These are phyloP conservation scores for Phytophthora cactorum DNA, from an alignment of 352 stramenopile genomes.

Conservation along the genomic window DNA sequence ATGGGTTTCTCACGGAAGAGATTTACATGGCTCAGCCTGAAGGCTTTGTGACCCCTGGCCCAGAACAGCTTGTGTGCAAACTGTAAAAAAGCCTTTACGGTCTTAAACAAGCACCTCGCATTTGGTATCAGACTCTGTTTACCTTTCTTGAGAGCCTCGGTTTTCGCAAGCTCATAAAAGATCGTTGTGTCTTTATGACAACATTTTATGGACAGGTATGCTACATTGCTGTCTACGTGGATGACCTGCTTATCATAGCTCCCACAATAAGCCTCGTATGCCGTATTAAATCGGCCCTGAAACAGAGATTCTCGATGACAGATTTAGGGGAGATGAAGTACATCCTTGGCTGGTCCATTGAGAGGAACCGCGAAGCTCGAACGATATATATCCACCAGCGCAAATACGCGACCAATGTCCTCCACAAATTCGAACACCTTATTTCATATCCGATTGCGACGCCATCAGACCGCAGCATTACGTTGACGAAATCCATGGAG, in stretches of 20 bases:
- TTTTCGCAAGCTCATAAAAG: background rate
- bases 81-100: background rate
- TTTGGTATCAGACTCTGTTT: background rate
- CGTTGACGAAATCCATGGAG: background rate
- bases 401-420: background rate
- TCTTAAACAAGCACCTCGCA: background rate
- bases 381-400: no score
- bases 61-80: background rate
- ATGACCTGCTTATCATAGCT: constrained; percentile 4
- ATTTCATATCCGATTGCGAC: background rate
- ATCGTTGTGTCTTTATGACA: background rate
- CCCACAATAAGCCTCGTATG: background rate
- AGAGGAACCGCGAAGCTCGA: background rate
- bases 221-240: constrained; percentile 4
- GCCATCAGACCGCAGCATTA: background rate
- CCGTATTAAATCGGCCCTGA: constrained; percentile 9
- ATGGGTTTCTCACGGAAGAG: background rate
- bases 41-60: background rate
- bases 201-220: background rate
- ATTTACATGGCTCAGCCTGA: background rate
- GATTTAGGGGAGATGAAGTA: background rate
- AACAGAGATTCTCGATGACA: background rate
- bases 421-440: background rate
- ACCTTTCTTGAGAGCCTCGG: background rate
- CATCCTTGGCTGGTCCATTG: background rate